Base-by-base conservation (phyloP, 345 rosid species). In the Eucalyptus brandiana region DNA sequence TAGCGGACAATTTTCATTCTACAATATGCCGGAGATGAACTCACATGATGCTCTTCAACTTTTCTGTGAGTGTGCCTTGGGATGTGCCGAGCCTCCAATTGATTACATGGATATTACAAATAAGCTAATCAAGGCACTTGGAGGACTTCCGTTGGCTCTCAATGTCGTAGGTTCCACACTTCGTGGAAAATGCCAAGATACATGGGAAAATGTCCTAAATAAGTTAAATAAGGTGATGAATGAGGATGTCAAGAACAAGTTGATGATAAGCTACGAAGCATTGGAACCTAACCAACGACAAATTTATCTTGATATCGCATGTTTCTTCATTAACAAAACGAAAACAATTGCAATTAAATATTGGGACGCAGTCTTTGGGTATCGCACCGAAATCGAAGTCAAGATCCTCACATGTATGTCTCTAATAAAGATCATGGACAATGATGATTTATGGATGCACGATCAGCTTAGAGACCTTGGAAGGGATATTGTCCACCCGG, bases 241-340 rank as follows among this genome's bases (percentile, higher is more conserved):
- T 3, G 14, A 44, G n/a, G 76, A 40, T 24, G 81, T 60, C 28
- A 34, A 53, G 49, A 62, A 51, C 37, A 56, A 37, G 47, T 65
- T 87, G 50, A 40, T 23, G 42, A 60, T 87, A 87, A 87, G 88
- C 13, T 87, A 60, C 1, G 51, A 60, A 12, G 76, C 88, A 9
- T 37, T 87, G 23, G 72, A 51, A 0, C 0, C 1, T 9, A 0
- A 0, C 0, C 76, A 87, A 47, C 28, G 60, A 18, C 34, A 87
- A 26, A 87, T 87, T 34, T 87, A 21, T 60, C 88, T 87, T 56
- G 88, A 87, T 62, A 87, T 87, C 1, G 54, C 88, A 23, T 56
- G 88, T 49, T 49, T 86, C 32, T 86, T 86, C 11, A 49, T 86
- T n/a, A 37, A 53, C 4, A 4, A n/a, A 49, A 6, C 5, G 26